Percentiles rank a stretch among this genome's conserved stretches.
phyloP scores from a whole-genome alignment of 306 rosid genomes.

The Purshia tridentata region DNA sequence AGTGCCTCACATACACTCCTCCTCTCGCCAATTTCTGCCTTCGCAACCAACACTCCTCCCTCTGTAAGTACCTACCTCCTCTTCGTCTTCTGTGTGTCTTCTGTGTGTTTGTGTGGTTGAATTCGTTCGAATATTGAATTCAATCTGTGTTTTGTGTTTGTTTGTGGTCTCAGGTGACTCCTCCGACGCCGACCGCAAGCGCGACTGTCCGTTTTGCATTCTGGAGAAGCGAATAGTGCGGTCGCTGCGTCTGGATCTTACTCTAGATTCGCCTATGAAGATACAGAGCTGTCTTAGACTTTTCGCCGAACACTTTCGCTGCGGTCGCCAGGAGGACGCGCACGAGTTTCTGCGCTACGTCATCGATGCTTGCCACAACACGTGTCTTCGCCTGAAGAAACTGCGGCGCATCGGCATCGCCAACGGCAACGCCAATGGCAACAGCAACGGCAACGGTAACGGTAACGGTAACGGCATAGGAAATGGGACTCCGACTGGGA shows the following conservation, averaged over 20 bases:
- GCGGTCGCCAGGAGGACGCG: conserved; percentile 95
- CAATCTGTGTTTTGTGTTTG: not conserved
- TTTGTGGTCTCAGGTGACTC: conserved; percentile 58
- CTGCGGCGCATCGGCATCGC: conserved; percentile 42
- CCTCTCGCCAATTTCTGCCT: conserved; percentile 99
- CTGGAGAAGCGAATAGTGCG: conserved; percentile 80
- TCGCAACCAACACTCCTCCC: conserved; percentile 68
- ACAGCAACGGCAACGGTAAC: not conserved
- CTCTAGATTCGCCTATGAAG: conserved; percentile 66
- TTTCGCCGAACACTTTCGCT: conserved; percentile 72
- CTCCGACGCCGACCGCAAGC: conserved; percentile 46
- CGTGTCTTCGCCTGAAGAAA: conserved; percentile 88
- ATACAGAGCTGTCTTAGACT: conserved; percentile 73
- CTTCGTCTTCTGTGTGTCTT: not conserved
- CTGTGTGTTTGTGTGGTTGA: not conserved
- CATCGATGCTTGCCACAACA: conserved; percentile 92
- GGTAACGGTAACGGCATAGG: not conserved
- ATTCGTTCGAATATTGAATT: not conserved
- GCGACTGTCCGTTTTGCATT: conserved; percentile 87
- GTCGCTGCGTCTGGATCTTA: conserved; percentile 63
- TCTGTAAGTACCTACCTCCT: conserved; percentile 36
- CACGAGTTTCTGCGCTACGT: conserved; percentile 94
- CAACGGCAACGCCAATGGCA: conserved; percentile 2
- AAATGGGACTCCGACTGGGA: conserved; percentile 5
- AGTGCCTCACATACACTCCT: conserved; percentile 98